A percentile compares a stretch with the other conserved stretches of the same genome.
phyloP scores from a whole-genome alignment of 164 flowering plant species.

The Nymphaea thermarum region DNA sequence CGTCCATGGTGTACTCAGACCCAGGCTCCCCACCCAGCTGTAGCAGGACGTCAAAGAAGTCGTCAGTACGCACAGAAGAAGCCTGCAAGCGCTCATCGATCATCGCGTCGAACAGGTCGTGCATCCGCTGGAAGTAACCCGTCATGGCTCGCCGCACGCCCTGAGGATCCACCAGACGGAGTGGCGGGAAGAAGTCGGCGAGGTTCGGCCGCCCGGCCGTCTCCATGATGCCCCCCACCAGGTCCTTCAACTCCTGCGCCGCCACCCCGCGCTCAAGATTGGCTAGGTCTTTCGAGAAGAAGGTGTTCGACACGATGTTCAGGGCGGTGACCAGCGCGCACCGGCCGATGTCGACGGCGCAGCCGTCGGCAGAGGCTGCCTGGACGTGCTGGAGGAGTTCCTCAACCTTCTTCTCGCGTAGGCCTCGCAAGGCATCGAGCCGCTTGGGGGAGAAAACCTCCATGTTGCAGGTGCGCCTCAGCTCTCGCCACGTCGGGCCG shows the following conservation, averaged over 20 bases:
- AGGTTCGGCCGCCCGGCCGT: constrained; percentile 8
- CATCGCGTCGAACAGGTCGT: background rate
- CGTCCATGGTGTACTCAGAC: background rate
- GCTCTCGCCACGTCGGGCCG: constrained; percentile 11
- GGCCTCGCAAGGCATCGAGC: constrained; percentile 6
- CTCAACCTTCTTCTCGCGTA: constrained; percentile 15
- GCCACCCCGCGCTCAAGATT: constrained; percentile 6
- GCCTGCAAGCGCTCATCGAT: constrained; percentile 1
- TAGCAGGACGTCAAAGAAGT: constrained; percentile 11
- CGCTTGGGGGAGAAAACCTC: constrained; percentile 20
- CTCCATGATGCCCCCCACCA: constrained; percentile 13
- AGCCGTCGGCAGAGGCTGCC: constrained; percentile 3
- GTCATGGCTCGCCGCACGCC: constrained; percentile 8
- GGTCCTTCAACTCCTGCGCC: constrained; percentile 8
- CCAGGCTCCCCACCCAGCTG: constrained; percentile 1
- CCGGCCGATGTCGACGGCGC: constrained; percentile 12
- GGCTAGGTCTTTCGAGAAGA: constrained; percentile 16
- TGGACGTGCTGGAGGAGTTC: constrained; percentile 10
- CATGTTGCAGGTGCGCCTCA: constrained; percentile 12
- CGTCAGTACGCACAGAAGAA: background rate
- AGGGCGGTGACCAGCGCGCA: constrained; percentile 11
- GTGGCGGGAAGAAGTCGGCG: constrained; percentile 9
- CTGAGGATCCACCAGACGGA: constrained; percentile 6
- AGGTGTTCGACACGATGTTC: constrained; percentile 14
- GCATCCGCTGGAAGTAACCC: background rate